Conservation (phyloP, 2,329 filamentous ascomycete species). For the Aureobasidium mangrovei region DNA sequence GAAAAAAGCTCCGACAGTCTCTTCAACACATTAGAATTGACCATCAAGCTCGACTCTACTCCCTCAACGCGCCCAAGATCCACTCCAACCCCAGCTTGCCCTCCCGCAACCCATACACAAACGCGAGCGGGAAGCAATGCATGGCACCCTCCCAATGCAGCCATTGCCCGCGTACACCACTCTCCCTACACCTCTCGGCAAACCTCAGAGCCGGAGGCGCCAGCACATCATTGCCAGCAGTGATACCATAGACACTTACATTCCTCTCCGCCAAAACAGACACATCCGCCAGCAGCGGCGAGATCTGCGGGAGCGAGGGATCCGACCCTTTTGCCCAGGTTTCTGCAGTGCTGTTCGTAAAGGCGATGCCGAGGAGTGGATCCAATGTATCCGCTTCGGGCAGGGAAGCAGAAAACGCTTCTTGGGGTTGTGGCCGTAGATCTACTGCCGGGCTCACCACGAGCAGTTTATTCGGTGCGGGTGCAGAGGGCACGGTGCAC, state of each 20-base stretch:
- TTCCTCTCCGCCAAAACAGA: slow-evolving; percentile 29
- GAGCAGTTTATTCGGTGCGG: slow-evolving; percentile 32
- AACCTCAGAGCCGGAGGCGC: slow-evolving; percentile 44
- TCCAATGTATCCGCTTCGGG: slow-evolving; percentile 33
- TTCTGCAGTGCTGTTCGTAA: slow-evolving; percentile 35
- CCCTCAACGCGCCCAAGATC: slow-evolving; percentile 31
- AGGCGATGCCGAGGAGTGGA: slow-evolving; percentile 37
- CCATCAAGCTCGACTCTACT: neutral
- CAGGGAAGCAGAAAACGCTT: slow-evolving; percentile 30
- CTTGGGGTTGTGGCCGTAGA: slow-evolving; percentile 32
- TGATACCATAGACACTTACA: slow-evolving; percentile 44
- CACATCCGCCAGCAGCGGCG: slow-evolving; percentile 39
- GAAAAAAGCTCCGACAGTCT: too few relatives aligned
- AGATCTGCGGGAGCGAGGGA: slow-evolving; percentile 38
- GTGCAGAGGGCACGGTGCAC: slow-evolving; percentile 21
- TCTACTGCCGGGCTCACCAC: slow-evolving; percentile 44
- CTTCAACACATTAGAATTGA: too few relatives aligned
- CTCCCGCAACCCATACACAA: slow-evolving; percentile 40
- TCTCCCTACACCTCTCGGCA: slow-evolving; percentile 36
- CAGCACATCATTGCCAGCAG: slow-evolving; percentile 45
- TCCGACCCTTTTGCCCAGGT: slow-evolving; percentile 37
- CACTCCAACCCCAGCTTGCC: slow-evolving; percentile 39
- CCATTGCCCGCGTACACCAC: slow-evolving; percentile 45
- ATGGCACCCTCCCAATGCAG: slow-evolving; percentile 52
- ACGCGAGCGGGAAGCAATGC: slow-evolving; percentile 50